phyloP scores from a whole-genome alignment of 2,329 filamentous ascomycete species.

The Pezicula radicicola region DNA sequence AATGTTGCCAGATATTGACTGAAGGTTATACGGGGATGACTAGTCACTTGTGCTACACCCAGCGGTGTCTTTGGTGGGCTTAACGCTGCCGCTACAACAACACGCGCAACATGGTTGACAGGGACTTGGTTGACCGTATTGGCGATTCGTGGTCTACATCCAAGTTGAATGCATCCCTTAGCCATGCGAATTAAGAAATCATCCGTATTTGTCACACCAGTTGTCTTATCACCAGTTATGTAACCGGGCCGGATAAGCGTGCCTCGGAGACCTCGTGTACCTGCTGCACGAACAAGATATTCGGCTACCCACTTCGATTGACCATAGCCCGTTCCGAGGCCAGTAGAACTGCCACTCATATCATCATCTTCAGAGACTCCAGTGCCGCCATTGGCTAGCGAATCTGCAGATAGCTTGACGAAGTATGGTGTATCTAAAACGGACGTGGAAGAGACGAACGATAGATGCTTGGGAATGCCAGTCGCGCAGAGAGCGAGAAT shows the following conservation, averaged over 20 bases:
- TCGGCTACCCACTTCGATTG: slow-evolving; percentile 82
- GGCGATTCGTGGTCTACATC: slow-evolving; percentile 67
- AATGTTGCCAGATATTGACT: slow-evolving; percentile 73
- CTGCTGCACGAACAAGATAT: slow-evolving; percentile 73
- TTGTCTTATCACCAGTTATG: slow-evolving; percentile 69
- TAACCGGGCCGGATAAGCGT: slow-evolving; percentile 82
- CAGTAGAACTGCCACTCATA: slow-evolving; percentile 70
- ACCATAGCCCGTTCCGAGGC: slow-evolving; percentile 84
- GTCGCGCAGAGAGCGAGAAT: slow-evolving; percentile 71
- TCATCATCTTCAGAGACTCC: slow-evolving; percentile 75
- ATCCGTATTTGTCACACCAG: slow-evolving; percentile 75
- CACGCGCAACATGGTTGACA: slow-evolving; percentile 76
- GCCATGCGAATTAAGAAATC: slow-evolving; percentile 86
- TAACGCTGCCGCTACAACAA: slow-evolving; percentile 67
- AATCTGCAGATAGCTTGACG: slow-evolving; percentile 66
- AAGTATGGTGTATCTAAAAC: slow-evolving; percentile 82
- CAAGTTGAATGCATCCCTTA: slow-evolving; percentile 84
- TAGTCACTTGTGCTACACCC: slow-evolving; percentile 74
- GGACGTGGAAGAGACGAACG: slow-evolving; percentile 80
- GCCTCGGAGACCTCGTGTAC: slow-evolving; percentile 70
- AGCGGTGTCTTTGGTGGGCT: slow-evolving; percentile 13
- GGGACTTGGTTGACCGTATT: slow-evolving; percentile 92
- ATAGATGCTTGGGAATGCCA: slow-evolving; percentile 75
- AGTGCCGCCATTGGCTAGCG: slow-evolving; percentile 55
- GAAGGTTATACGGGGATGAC: slow-evolving; percentile 74